Evolutionary conservation across 106 monocot species (phyloP), one percentile per base, ranked within the genome.

Genomic region (Acorus gramineus): DNA sequence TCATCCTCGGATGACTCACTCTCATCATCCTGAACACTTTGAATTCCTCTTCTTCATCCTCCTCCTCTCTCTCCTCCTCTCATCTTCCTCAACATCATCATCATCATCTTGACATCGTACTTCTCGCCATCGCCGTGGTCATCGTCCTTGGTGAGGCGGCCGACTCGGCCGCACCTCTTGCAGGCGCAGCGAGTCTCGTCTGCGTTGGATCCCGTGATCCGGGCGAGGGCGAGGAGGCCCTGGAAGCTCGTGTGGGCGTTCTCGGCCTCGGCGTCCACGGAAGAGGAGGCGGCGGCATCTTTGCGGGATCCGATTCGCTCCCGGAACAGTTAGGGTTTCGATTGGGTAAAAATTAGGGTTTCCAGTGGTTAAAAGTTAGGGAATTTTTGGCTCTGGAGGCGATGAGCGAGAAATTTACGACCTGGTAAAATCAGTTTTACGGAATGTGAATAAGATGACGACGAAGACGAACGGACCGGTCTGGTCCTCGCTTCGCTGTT

Each of bases 161-260:
- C 96, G 47, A 98, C 87, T 43, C 96, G 82, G 45, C 87, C 87
- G 66, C 96, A 98, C 83, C 79, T 98, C 81, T 85, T 85, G 79
- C 96, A 98, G 61, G 96, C 68, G 11, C 96, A 91, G 2, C 96
- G 87, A 46, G 96, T 85, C 49, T 98, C 96, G 65, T 88, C 76
- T 44, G 96, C 73, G 68, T 69, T 71, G 14, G 87, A 74, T 2
- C 85, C 83, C 48, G 96, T 98, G 69, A 98, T 91, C 54, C 90
- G 84, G 2, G 96, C 96, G 60, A 98, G 52, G 10, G 28, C 28
- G 28, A 28, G 28, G 28, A 28, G 28, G 28, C 28, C 28, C 28
- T 28, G 28, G 28, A 98, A 28, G 28, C 28, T 28, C 28, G 28
- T 28, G 28, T 28, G 28, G 28, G 28, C 28, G 28, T 28, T 28